Percentiles rank a stretch among this genome's conserved stretches.
These are phyloP conservation scores for Cutaneotrichosporon daszewskae DNA, from an alignment of 1,284 basidiomycete species.

Conservation along the genomic window DNA sequence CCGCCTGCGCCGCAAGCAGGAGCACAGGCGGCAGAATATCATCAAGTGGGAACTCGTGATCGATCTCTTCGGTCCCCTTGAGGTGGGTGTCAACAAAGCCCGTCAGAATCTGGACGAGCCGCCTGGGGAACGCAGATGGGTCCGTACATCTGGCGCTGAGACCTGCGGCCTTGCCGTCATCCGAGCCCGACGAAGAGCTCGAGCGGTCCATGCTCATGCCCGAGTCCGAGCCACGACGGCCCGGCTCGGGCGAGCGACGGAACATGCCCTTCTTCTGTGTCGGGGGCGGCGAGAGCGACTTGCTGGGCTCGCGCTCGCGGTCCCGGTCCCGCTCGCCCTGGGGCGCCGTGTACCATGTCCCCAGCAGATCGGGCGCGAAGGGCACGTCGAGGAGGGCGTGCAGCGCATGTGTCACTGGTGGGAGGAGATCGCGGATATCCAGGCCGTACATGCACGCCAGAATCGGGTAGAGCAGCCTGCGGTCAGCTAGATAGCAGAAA, in stretches of 20 bases:
- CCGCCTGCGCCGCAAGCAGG: constrained; percentile 65
- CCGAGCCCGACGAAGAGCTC: no score
- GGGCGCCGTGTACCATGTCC: constrained; percentile 28
- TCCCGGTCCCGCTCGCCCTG: no score
- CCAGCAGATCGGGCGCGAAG: constrained; percentile 22
- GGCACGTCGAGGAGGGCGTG: constrained; percentile 39
- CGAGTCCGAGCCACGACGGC: no score
- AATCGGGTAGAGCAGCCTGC: constrained; percentile 26
- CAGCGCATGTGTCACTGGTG: constrained; percentile 35
- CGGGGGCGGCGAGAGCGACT: background rate
- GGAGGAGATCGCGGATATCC: constrained; percentile 25
- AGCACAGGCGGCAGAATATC: constrained; percentile 69
- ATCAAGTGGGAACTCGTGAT: constrained; percentile 55
- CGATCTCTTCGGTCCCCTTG: constrained; percentile 21
- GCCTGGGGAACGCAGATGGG: constrained; percentile 16
- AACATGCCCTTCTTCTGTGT: constrained; percentile 1
- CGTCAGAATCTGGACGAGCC: constrained; percentile 25
- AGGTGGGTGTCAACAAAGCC: constrained; percentile 26
- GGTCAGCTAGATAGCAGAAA: background rate
- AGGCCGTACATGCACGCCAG: constrained; percentile 28
- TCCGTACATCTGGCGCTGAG: no score
- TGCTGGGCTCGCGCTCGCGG: background rate
- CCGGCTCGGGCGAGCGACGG: no score
- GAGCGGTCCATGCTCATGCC: no score
- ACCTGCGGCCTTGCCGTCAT: no score